These are phyloP conservation scores for Chytridium lagenaria DNA, from an alignment of 371 early-diverging fungal species.

Conservation along the genomic window DNA sequence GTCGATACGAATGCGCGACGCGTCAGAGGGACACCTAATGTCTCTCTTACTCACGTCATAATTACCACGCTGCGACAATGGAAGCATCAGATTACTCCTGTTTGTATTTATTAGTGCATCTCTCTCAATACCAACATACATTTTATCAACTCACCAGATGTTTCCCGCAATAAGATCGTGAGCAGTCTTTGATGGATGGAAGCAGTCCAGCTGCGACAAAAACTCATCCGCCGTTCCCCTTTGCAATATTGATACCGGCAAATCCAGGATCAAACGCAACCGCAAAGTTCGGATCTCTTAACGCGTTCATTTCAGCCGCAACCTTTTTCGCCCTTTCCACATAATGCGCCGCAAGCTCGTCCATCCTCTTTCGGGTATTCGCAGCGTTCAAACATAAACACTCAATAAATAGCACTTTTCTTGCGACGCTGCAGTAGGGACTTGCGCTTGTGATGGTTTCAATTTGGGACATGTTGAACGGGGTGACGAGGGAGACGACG, in stretches of 20 bases:
- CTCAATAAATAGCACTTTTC: slow-evolving; percentile 16
- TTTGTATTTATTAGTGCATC: no score
- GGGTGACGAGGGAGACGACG: slow-evolving; percentile 16
- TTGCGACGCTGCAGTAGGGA: slow-evolving; percentile 2
- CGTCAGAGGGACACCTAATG: slow-evolving; percentile 9
- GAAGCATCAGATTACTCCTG: slow-evolving; percentile 16
- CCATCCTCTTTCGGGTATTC: neutral
- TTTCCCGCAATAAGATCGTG: slow-evolving; percentile 20
- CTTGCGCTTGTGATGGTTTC: neutral
- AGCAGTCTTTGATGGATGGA: slow-evolving; percentile 23
- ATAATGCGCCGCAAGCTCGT: slow-evolving; percentile 14
- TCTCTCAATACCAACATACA: no score
- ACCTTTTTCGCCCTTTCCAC: neutral
- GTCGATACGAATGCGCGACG: neutral
- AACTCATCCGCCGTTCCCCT: neutral
- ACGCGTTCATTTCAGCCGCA: slow-evolving; percentile 15
- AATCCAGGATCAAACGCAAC: slow-evolving; percentile 15
- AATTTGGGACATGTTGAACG: slow-evolving; percentile 21
- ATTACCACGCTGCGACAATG: neutral
- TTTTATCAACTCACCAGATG: slow-evolving; percentile 24
- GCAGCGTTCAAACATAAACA: slow-evolving; percentile 19
- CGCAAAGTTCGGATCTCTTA: slow-evolving; percentile 24
- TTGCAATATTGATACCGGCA: neutral
- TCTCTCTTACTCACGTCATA: neutral
- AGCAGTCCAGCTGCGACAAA: slow-evolving; percentile 22